Evolutionary conservation across 257 asterid genomes (phyloP), one percentile per base, ranked within the genome.

Genomic region (Agastache rugosa): DNA sequence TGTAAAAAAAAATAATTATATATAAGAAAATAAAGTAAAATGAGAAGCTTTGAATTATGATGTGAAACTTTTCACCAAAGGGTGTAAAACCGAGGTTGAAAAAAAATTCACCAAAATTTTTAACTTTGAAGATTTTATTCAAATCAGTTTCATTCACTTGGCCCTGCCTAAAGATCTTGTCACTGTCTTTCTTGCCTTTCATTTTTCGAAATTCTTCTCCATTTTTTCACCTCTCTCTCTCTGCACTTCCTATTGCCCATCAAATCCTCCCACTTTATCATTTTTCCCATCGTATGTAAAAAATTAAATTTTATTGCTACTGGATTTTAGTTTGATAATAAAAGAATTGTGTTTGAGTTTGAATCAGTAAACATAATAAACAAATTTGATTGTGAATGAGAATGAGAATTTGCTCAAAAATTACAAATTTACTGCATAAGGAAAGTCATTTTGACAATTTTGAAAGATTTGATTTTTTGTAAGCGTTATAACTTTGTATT

Each of bases 11-110:
- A 15, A 12, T 0, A 39, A 2, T 31, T 19, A 23, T 16, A 31
- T 27, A 31, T 5, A 51, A 5, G 3, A 58, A 68, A 59, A 55
- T n/a, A 64, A 31, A 25, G 41, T 14, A 54, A 41, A 74, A 34
- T 22, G 11, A 48, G 45, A 75, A 75, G 75, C 70, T 41, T 71
- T 79, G 55, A 69, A 71, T 48, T 35, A 58, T 75, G 87, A 85
- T 80, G 84, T 80, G 87, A 85, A 75, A 76, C 75, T 73, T 85
- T 85, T 85, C 82, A 82, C 87, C 77, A 39, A 73, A 59, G 79
- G 79, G 81, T 39, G 83, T 73, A 85, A 85, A 76, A 75, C 75
- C 60, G 60, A 64, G 86, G 77, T 71, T 66, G 23, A 56, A 74
- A 66, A 22, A 53, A 0, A 8, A 60, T 78, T 78, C 79, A 73